Conservation (phyloP, 23 red algal genomes). For the Gracilariopsis chorda region DNA sequence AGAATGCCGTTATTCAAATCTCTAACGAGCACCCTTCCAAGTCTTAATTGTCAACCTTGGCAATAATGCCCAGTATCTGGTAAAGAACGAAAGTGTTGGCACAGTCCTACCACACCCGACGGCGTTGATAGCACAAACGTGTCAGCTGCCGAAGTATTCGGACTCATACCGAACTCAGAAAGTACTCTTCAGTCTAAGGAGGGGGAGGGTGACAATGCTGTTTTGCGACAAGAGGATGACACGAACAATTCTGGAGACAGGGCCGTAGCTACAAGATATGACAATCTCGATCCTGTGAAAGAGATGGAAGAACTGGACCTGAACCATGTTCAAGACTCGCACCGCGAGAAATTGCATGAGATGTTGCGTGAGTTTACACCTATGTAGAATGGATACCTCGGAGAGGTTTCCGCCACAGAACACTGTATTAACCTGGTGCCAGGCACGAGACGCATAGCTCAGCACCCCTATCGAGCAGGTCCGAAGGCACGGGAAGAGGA, state of each 20-base stretch:
- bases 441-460: neutral
- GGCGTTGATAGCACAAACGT: neutral
- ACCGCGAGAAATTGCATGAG: neutral
- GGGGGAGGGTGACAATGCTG: neutral
- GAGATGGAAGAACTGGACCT: neutral
- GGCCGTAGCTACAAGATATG: neutral
- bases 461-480: neutral
- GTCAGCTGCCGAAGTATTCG: neutral
- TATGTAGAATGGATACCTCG: neutral
- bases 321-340: neutral
- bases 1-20: neutral
- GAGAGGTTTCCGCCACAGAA: neutral
- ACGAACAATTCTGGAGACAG: neutral
- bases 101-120: constrained; percentile 17
- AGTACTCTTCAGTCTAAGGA: neutral
- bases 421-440: neutral
- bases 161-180: too few species aligned
- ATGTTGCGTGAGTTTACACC: neutral
- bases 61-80: neutral
- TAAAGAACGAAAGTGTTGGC: neutral
- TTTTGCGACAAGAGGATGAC: neutral
- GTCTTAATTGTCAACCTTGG: neutral
- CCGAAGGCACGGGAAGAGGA: too few species aligned
- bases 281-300: neutral
- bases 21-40: neutral